Conservation (phyloP, 2,329 filamentous ascomycete genomes). For the Cladosporium austrohemisphaericum region DNA sequence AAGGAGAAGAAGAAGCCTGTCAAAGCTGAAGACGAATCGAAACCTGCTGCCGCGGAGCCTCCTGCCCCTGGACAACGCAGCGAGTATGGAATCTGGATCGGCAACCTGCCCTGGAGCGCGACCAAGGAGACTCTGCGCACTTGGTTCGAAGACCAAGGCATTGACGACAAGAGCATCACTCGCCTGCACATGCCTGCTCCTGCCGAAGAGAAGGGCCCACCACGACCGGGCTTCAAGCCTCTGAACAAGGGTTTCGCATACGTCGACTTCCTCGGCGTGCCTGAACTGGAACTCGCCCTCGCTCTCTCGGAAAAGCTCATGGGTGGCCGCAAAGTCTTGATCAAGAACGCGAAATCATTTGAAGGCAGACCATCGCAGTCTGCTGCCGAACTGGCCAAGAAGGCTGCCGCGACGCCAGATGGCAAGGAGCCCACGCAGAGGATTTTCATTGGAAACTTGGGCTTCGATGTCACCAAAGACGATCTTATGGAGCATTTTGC, state of each 20-base stretch:
- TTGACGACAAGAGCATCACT: constrained; percentile 67
- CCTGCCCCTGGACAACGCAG: constrained; percentile 54
- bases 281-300: constrained; percentile 71
- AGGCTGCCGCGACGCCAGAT: constrained; percentile 30
- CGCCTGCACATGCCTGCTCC: constrained; percentile 73
- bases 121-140: constrained; percentile 70
- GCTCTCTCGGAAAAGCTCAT: constrained; percentile 81
- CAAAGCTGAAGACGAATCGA: constrained; percentile 15
- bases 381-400: constrained; percentile 22
- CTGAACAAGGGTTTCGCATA: constrained; percentile 95
- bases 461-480: constrained; percentile 62
- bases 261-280: constrained; percentile 73
- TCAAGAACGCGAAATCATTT: constrained; percentile 88
- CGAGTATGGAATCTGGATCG: constrained; percentile 88
- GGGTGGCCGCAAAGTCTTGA: constrained; percentile 73
- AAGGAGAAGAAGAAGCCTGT: constrained; percentile 59
- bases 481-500: constrained; percentile 75
- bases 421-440: constrained; percentile 68
- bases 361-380: constrained; percentile 67
- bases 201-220: constrained; percentile 27
- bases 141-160: constrained; percentile 72
- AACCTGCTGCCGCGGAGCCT: constrained; percentile 22
- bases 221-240: constrained; percentile 46
- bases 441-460: constrained; percentile 70
- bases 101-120: constrained; percentile 82